A percentile compares a stretch with the other conserved stretches of the same genome.
Evolutionary conservation across 306 rosid genomes (phyloP).

Genomic region (Acacia crassicarpa): DNA sequence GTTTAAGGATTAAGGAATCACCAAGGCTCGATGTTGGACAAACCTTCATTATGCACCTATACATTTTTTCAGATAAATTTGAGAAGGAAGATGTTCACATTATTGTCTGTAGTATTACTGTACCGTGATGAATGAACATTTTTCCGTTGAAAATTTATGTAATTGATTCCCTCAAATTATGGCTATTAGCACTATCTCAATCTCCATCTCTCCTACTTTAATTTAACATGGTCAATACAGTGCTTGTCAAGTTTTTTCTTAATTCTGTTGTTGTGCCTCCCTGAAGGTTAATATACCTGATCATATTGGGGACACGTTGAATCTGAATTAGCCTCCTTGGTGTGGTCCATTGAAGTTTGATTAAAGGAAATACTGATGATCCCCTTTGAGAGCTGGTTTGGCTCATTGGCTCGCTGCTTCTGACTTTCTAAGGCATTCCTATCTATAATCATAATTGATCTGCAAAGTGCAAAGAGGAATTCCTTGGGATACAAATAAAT

Average conservation of each 20-base stretch:
- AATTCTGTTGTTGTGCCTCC: not conserved
- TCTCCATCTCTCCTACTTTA: not conserved
- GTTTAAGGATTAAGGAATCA: not conserved
- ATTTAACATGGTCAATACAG: not conserved
- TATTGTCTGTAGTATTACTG: not conserved
- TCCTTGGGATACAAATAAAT: not conserved
- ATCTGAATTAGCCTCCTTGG: not conserved
- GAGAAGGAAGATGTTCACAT: not conserved
- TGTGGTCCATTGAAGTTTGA: not conserved
- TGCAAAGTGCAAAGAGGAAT: not conserved
- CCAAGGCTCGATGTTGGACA: not conserved
- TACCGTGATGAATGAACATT: not conserved
- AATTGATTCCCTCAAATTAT: not conserved
- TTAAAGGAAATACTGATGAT: not conserved
- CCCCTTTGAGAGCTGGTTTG: not conserved
- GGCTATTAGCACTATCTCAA: not conserved
- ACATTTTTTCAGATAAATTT: not conserved
- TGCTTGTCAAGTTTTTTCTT: not conserved
- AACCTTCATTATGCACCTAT: not conserved
- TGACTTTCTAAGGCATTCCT: not conserved
- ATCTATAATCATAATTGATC: not conserved
- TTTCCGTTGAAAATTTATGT: not conserved
- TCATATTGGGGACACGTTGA: not conserved
- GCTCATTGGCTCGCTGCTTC: not conserved
- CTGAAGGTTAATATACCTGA: not conserved